Evolutionary conservation across 2,329 filamentous ascomycete species (phyloP), one percentile per base, ranked within the genome.

Genomic region (Dendrostoma leiphaemia): DNA sequence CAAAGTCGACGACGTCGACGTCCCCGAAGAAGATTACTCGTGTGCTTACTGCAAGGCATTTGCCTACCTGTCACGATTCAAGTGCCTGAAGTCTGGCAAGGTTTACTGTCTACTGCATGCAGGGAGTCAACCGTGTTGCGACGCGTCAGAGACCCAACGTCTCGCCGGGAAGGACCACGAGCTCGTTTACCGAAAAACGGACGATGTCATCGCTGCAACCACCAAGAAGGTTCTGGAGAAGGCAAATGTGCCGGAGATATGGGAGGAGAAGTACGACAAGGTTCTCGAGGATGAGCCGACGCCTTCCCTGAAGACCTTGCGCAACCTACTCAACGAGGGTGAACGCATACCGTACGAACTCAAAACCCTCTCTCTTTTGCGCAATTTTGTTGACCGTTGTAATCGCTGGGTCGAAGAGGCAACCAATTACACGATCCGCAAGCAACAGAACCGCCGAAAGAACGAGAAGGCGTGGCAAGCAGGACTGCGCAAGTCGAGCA

Each of bases 371-470:
- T 82, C 88, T 63, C 83, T 90, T 63, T 80, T 99, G 63, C 89
- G 86, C 72, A 83, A 87, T 61, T 99, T 96, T 74, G 94, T 99
- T 69, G 91, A 96, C 63, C 88, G 90, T 65, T 97, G 94, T 76
- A 95, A 96, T 71, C 91, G 96, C 68, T 97, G 95, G 89, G 91
- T 97, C 59, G 94, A 97, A 65, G 93, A 97, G 74, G 94, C 94
- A 61, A 94, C 90, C 65, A 92, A 89, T 67, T 99, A 95, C 76
- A 96, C 92, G 65, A 92, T 94, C 56, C 89, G 94, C 63, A 99
- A 99, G 75, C 93, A 97, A 74, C 93, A 97, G 72, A 96, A 95
- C 67, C 89, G 94, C 59, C 90, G 93, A 58, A 97, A 97, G 73
- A 96, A 89, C 70, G 93, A 97, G 65, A 94, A 91, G 67, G 83